Base-by-base conservation (phyloP, 768 basidiomycete species). In the Lactarius psammicola region DNA sequence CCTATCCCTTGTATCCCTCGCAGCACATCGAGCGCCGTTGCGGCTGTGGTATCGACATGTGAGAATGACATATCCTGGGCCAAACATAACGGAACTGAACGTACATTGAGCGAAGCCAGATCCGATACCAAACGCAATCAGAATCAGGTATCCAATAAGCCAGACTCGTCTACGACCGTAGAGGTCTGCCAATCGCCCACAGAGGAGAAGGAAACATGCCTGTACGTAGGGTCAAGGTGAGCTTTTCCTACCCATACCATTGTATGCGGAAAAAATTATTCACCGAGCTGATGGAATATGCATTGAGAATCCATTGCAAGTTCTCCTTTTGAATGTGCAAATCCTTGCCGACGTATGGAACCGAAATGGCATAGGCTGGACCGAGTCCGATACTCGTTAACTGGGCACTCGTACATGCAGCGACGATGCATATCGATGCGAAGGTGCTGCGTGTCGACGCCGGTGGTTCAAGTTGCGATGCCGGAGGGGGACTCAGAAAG, bases 1-100 rank as follows among this genome's bases (percentile, higher is more conserved):
- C 92, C 94, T 20, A 89, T 77, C 2, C 94, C 94, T 68, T 94
- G 89, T 20, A 93, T 74, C 0, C 83, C 95, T 65, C 95, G 82
- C 17, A 94, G 79, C 15, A 95, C 75, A 67, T 87, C 84, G 38
- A 97, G 76, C 0, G 84, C 82, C 11, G 87, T 74, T 7, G 81
- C 79, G 69, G 84, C 87, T 88, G 55, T 26, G 31, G 30, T 26
- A 34, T 33, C 23, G 34, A 20, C 8, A 28, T 60, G 57, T 6
- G 44, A 62, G 46, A 30, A 34, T 36, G 18, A 34, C 33, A 26
- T 51, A 44, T 23, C 13, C n/a, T 38, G 18, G 18, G 3, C 18
- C 38, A n/a, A 13, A n/a, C 13, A 0, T 7, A 34, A 40, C 11
- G 31, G 59, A 65, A 67, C 17, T 15, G 38, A 15, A 23, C 71